Base-by-base conservation (phyloP, 371 early-diverging fungal genomes). In the Synchytrium microbalum region DNA sequence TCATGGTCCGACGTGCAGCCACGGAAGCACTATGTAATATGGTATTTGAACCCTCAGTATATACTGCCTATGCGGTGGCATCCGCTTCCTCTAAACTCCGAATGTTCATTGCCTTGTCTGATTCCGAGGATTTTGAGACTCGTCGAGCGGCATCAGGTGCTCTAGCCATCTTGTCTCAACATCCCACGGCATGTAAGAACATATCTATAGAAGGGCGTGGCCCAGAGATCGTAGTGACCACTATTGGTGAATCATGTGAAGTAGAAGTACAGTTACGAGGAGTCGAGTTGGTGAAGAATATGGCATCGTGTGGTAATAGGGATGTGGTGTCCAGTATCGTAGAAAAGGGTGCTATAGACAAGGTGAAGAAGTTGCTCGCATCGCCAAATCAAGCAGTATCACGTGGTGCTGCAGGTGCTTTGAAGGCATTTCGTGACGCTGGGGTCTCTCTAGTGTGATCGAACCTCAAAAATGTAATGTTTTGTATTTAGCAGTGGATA, bases 11-110 rank as follows among this genome's bases (percentile, higher is more conserved):
- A n/a, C 83, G 96, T 1, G 94, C 97, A 0, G 93, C 96, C 1
- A 91, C 93, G 1, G 97, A 96, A 72, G 80, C 88, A 27, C 70
- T 95, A 0, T 95, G 96, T 75, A 96, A 96, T 76, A 87, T 95
- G 91, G 86, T 93, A 61, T 87, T 87, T 67, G 85, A 84, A 60
- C 85, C 84, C 16, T 76, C 80, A 0, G 93, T 92, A n/a, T 92
- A 88, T 76, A 85, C 85, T 54, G 64, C 74, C 1, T 95, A 90
- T 55, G 68, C 67, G 2, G 59, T 61, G 0, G 64, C 64, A 25
- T 61, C 54, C 2, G 33, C 32, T 1, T 51, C 59, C 0, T 26
- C 69, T 26, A 25, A 81, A 33, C 76, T 94, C 54, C 84, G 89
- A 51, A 70, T 95, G 32, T 70, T 94, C 69, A 72, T 93, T 28